phyloP scores from a whole-genome alignment of 1,284 basidiomycete genomes.

The Somion occarium region DNA sequence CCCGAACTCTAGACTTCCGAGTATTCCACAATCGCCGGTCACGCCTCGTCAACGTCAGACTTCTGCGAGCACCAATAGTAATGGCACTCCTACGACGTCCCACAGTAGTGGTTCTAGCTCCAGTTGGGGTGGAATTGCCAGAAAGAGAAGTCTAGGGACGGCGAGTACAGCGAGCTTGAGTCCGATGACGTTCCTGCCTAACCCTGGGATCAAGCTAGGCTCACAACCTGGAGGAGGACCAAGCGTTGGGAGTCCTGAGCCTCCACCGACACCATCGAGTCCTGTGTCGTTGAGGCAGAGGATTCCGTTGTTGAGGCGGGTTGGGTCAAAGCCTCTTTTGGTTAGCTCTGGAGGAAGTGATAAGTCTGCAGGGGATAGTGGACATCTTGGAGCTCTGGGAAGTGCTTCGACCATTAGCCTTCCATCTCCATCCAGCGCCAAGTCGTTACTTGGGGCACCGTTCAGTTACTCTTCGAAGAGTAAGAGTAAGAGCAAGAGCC shows the following conservation, averaged over 20 bases:
- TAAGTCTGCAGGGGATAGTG: too few species aligned
- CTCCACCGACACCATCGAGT: background rate
- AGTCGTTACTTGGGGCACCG: constrained; percentile 1
- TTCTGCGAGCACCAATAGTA: background rate
- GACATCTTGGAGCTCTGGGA: background rate
- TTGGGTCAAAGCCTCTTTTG: background rate
- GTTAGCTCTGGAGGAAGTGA: too few species aligned
- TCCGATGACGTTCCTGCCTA: background rate
- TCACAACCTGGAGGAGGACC: background rate
- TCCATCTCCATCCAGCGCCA: background rate
- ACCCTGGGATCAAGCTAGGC: background rate
- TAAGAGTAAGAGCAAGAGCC: background rate
- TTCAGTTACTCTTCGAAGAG: constrained; percentile 1
- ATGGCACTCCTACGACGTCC: background rate
- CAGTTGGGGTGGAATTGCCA: background rate
- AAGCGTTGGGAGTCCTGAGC: background rate
- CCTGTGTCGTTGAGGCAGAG: background rate
- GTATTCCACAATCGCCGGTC: background rate
- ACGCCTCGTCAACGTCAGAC: background rate
- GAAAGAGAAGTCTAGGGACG: background rate
- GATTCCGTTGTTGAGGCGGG: constrained; percentile 1
- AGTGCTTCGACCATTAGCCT: background rate
- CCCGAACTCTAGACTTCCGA: background rate
- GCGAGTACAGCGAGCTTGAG: background rate
- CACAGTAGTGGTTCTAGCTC: background rate